Percentiles rank a stretch among this genome's conserved stretches.
Evolutionary conservation across 495 filamentous ascomycete genomes (phyloP).

Genomic region (Aspergillus saccharolyticus): DNA sequence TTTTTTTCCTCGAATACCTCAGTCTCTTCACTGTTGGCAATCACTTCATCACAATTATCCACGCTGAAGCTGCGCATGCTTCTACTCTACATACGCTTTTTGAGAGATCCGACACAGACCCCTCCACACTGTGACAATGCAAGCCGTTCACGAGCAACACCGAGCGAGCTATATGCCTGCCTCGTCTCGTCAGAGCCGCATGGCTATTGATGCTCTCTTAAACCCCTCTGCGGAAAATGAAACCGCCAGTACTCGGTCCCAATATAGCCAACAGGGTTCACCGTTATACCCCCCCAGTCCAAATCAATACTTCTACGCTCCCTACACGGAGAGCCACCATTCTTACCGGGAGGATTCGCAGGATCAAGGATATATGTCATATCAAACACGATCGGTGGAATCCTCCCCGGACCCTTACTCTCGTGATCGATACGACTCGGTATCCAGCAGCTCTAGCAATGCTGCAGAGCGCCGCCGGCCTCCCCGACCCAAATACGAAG

Average conservation of each 20-base stretch:
- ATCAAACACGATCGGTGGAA: slow-evolving; percentile 24
- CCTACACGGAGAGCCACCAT: slow-evolving; percentile 17
- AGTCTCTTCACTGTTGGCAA: not conserved
- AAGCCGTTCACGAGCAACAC: slow-evolving; percentile 18
- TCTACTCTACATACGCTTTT: no score
- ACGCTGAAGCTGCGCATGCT: no score
- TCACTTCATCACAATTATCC: not conserved
- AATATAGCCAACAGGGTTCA: slow-evolving; percentile 17
- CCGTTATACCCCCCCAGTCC: slow-evolving; percentile 30
- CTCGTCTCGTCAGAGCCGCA: slow-evolving; percentile 28
- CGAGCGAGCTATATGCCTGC: slow-evolving; percentile 19
- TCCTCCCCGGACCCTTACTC: slow-evolving; percentile 35
- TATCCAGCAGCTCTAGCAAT: slow-evolving; percentile 40
- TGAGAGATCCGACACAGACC: not conserved
- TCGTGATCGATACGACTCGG: slow-evolving; percentile 40
- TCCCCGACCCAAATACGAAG: slow-evolving; percentile 45
- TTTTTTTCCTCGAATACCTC: not conserved
- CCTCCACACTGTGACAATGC: slow-evolving; percentile 6
- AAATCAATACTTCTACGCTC: slow-evolving; percentile 28
- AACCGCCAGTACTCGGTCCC: slow-evolving; percentile 9
- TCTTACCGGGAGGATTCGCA: slow-evolving; percentile 15
- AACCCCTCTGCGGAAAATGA: slow-evolving; percentile 27
- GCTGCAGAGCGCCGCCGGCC: slow-evolving; percentile 36
- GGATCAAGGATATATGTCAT: slow-evolving; percentile 18
- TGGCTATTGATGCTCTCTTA: slow-evolving; percentile 39